These are phyloP conservation scores for Kodamaea jinghongensis DNA, from an alignment of 805 yeast species.

Conservation along the genomic window DNA sequence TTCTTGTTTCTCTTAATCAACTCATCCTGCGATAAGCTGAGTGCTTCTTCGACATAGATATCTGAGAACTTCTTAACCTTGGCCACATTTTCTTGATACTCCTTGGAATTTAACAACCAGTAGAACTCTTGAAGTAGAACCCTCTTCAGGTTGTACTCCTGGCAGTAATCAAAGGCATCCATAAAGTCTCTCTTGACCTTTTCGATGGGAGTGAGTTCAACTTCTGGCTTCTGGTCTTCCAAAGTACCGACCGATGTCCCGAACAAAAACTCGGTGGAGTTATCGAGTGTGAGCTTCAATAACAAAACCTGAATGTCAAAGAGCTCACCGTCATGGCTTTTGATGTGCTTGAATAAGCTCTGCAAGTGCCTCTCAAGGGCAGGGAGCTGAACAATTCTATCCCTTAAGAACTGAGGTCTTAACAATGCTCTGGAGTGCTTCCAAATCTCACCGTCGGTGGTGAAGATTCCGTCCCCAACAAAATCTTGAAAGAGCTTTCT, in stretches of 20 bases:
- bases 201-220: slow-evolving; percentile 14
- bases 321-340: slow-evolving; percentile 20
- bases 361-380: slow-evolving; percentile 42
- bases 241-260: slow-evolving; percentile 38
- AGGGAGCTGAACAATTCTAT: slow-evolving; percentile 40
- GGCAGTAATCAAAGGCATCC: slow-evolving; percentile 34
- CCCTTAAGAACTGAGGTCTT: slow-evolving; percentile 44
- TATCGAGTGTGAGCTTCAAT: slow-evolving; percentile 38
- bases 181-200: slow-evolving; percentile 33
- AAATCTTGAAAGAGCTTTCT: slow-evolving; percentile 35
- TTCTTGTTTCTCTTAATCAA: slow-evolving; percentile 31
- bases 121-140: slow-evolving; percentile 18
- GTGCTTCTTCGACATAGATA: slow-evolving; percentile 38
- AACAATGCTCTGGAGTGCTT: slow-evolving; percentile 43
- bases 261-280: slow-evolving; percentile 42
- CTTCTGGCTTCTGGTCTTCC: slow-evolving; percentile 17
- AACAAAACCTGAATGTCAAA: slow-evolving; percentile 41
- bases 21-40: slow-evolving; percentile 28
- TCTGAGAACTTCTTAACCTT: slow-evolving; percentile 34
- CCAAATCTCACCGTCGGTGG: slow-evolving; percentile 43
- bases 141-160: slow-evolving; percentile 26
- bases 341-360: slow-evolving; percentile 30
- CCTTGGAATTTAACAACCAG: slow-evolving; percentile 15
- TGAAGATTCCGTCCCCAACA: slow-evolving; percentile 44
- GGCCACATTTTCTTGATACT: slow-evolving; percentile 16